These are phyloP conservation scores for Pythium phragmitis DNA, from an alignment of 352 stramenopile species.

Conservation along the genomic window DNA sequence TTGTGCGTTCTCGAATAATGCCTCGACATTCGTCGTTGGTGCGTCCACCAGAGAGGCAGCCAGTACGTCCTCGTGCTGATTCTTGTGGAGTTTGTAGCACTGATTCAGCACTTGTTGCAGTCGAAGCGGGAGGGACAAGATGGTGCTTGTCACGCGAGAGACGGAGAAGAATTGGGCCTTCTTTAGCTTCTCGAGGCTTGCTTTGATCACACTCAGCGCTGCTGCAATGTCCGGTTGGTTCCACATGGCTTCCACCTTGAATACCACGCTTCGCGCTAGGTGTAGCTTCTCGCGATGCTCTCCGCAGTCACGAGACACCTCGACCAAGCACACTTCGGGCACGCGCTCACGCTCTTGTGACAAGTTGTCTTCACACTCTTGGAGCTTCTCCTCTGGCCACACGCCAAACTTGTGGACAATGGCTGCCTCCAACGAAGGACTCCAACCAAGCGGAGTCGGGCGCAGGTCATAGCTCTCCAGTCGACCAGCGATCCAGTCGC, in stretches of 20 bases:
- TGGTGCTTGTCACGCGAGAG: background rate
- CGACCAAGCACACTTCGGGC: background rate
- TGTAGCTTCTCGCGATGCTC: background rate
- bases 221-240: background rate
- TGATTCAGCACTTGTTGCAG: conserved; percentile 7
- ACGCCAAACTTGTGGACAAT: conserved; percentile 3
- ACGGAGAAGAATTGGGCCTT: background rate
- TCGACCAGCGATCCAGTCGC: background rate
- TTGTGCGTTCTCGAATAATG: conserved; percentile 5
- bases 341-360: background rate
- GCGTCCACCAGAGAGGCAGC: background rate
- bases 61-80: background rate
- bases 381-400: conserved; percentile 3
- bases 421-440: background rate
- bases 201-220: background rate
- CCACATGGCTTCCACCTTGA: conserved; percentile 6
- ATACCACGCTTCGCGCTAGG: background rate
- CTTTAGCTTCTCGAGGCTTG: conserved; percentile 4
- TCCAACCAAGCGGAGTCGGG: background rate
- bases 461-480: background rate
- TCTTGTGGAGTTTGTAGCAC: conserved; percentile 1
- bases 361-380: background rate
- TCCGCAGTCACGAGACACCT: background rate
- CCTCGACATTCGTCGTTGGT: background rate
- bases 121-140: conserved; percentile 1